Conservation (phyloP, 2,329 filamentous ascomycete species). For the Fusarium sp. region DNA sequence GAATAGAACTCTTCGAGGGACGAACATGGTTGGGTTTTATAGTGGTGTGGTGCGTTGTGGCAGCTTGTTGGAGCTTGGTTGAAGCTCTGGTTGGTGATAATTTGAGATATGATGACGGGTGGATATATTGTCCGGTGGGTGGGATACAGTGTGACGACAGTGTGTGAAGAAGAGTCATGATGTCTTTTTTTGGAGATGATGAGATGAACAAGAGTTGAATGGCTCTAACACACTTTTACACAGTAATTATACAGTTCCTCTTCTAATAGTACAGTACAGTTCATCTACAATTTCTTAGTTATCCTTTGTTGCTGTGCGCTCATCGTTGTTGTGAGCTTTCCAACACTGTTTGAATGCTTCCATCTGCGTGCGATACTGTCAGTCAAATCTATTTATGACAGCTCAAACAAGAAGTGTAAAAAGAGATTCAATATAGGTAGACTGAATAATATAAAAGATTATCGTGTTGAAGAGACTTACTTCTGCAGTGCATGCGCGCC, state of each 20-base stretch:
- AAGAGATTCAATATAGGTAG: not conserved
- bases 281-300: slow-evolving; percentile 47
- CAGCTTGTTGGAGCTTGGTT: not conserved
- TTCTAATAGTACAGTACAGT: not conserved
- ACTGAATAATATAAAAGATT: not conserved
- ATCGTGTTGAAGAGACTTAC: slow-evolving; percentile 65
- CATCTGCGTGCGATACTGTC: slow-evolving; percentile 74
- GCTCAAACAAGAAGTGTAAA: not conserved
- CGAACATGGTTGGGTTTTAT: slow-evolving; percentile 45
- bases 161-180: slow-evolving; percentile 14
- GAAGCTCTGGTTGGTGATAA: slow-evolving; percentile 22
- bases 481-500: slow-evolving; percentile 88
- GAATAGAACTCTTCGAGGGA: slow-evolving; percentile 42
- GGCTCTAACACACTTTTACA: slow-evolving; percentile 8
- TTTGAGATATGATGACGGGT: slow-evolving; percentile 26
- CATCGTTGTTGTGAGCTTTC: slow-evolving; percentile 89
- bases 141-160: slow-evolving; percentile 20
- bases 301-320: slow-evolving; percentile 83
- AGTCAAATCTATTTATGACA: slow-evolving; percentile 13
- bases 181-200: slow-evolving; percentile 15
- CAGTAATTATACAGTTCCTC: not conserved
- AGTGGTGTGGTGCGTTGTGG: not conserved
- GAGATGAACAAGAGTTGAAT: not conserved
- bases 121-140: slow-evolving; percentile 36
- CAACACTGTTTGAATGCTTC: slow-evolving; percentile 89